phyloP scores from a whole-genome alignment of 768 basidiomycete species.

The Pulveroboletus sp. region DNA sequence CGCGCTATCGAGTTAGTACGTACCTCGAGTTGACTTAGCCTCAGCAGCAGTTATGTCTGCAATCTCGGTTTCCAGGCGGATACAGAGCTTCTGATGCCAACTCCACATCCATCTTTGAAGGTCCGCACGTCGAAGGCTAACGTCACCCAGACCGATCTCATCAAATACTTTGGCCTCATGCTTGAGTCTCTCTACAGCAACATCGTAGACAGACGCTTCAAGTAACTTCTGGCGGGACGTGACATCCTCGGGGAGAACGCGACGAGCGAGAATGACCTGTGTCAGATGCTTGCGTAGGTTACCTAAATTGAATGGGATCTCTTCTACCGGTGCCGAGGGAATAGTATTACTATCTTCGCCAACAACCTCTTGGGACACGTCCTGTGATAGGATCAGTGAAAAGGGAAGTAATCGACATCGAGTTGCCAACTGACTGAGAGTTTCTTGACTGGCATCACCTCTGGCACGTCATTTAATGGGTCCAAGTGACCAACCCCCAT shows the following conservation, averaged over 20 bases:
- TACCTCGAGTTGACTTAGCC: conserved; percentile 19
- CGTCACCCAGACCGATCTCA: conserved; percentile 49
- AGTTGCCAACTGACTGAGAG: conserved; percentile 32
- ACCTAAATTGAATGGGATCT: conserved; percentile 72
- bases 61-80: conserved; percentile 49
- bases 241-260: conserved; percentile 62
- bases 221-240: conserved; percentile 73
- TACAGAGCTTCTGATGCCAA: conserved; percentile 66
- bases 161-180: conserved; percentile 58
- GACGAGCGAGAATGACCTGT: conserved; percentile 56
- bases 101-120: conserved; percentile 81
- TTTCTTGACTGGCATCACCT: conserved; percentile 56
- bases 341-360: conserved; percentile 19
- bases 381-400: conserved; percentile 6
- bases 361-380: conserved; percentile 15
- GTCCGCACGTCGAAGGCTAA: conserved; percentile 41
- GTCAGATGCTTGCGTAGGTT: conserved; percentile 67
- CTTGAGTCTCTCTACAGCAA: conserved; percentile 66
- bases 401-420: not conserved
- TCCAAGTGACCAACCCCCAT: conserved; percentile 40
- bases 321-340: conserved; percentile 21
- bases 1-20: not conserved
- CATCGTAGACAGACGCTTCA: conserved; percentile 82
- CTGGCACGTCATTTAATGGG: conserved; percentile 49
- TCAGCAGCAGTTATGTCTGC: conserved; percentile 40